Evolutionary conservation across 805 yeast genomes (phyloP).

Genomic region (Komagataella pseudopastoris): DNA sequence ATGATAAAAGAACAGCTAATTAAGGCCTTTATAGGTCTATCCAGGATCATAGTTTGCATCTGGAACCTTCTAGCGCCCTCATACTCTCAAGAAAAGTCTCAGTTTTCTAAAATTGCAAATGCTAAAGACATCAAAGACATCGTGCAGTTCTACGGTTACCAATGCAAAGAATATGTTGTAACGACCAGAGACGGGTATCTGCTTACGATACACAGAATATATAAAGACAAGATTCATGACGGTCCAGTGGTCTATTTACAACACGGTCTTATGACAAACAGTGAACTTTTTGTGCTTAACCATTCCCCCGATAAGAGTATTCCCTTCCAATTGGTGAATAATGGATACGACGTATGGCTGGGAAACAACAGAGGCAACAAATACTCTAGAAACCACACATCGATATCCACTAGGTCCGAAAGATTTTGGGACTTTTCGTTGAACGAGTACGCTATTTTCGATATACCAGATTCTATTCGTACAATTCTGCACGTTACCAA

Average conservation of each 20-base stretch:
- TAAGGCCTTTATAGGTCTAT: not conserved
- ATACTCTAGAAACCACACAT: constrained; percentile 69
- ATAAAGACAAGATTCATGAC: not conserved
- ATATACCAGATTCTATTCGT: constrained; percentile 76
- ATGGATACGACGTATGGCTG: constrained; percentile 90
- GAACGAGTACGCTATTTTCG: constrained; percentile 86
- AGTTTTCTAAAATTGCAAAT: constrained; percentile 7
- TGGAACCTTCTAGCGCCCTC: not conserved
- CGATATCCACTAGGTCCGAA: constrained; percentile 20
- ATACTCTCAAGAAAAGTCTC: not conserved
- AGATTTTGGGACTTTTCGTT: constrained; percentile 86
- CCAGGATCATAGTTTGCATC: not conserved
- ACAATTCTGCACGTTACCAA: constrained; percentile 49
- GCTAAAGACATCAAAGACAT: constrained; percentile 19
- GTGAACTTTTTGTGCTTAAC: constrained; percentile 52
- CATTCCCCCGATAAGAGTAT: constrained; percentile 29
- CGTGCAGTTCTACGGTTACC: constrained; percentile 37
- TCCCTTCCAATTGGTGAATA: constrained; percentile 64
- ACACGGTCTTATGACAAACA: constrained; percentile 83
- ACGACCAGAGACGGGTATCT: constrained; percentile 68
- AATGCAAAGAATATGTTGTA: constrained; percentile 65
- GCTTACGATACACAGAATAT: constrained; percentile 60
- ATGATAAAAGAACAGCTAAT: not conserved
- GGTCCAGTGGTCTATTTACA: constrained; percentile 60
- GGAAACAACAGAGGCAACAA: constrained; percentile 92